Percentiles rank a stretch among this genome's conserved stretches.
These are phyloP conservation scores for Colletotrichum sojae DNA, from an alignment of 2,329 filamentous ascomycete species.

Conservation along the genomic window DNA sequence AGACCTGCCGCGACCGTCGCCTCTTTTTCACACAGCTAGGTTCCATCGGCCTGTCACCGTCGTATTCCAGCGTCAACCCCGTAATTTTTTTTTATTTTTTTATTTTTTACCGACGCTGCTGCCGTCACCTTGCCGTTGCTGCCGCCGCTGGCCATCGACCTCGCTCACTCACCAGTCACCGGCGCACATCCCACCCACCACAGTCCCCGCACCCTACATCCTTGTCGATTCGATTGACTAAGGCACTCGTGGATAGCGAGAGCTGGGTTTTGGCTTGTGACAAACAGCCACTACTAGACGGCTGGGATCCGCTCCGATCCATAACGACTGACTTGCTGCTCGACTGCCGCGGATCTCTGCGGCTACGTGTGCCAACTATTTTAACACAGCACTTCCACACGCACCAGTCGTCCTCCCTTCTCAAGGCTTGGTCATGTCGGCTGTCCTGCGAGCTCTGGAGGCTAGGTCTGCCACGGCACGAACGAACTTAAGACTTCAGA, in stretches of 20 bases:
- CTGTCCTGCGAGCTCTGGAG: conserved; percentile 41
- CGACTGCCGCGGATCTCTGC: conserved; percentile 38
- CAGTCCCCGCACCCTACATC: conserved; percentile 10
- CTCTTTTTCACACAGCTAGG: background rate
- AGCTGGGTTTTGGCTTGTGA: conserved; percentile 39
- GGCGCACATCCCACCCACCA: conserved; percentile 6
- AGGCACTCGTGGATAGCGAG: conserved; percentile 27
- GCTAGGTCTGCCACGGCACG: conserved; percentile 41
- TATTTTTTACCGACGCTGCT: background rate
- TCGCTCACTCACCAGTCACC: background rate
- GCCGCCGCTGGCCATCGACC: background rate
- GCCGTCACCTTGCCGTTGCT: background rate
- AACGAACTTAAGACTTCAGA: conserved; percentile 21
- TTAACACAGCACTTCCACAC: conserved; percentile 31
- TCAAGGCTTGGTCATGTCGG: conserved; percentile 41
- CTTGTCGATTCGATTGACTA: conserved; percentile 30
- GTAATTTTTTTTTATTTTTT: background rate
- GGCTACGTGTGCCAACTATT: conserved; percentile 39
- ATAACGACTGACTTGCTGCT: conserved; percentile 31
- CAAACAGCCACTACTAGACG: conserved; percentile 32
- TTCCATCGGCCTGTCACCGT: background rate
- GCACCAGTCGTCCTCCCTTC: conserved; percentile 14
- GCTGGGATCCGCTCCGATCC: conserved; percentile 32
- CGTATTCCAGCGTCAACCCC: background rate
- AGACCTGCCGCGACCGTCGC: conserved; percentile 9